Evolutionary conservation across 371 early-diverging fungal species (phyloP), one percentile per base, ranked within the genome.

Genomic region (Actinomortierella wolfii): DNA sequence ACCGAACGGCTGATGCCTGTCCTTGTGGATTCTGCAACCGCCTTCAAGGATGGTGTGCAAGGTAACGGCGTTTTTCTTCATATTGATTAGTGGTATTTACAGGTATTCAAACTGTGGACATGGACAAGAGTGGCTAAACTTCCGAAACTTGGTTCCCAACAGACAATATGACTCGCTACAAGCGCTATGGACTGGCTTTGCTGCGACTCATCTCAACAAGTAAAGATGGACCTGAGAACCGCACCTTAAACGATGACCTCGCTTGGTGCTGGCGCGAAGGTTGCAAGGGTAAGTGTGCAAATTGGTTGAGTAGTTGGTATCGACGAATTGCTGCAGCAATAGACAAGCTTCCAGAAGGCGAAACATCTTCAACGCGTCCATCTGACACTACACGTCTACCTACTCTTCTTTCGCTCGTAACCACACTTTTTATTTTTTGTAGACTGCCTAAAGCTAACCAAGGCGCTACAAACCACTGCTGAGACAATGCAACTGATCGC

Each of bases 211-310:
- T 79, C 15, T 76, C 78, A 17, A 76, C 68, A 15, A 54, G 69
- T 1, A 67, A 76, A 41, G 65, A 63, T 44, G 67, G 76, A 2
- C 57, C 57, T 17, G 69, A 67, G 54, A 61, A 62, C 25, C 70
- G 67, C 43, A 68, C 67, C 18, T 45, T 70, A 18, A 79, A 79
- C 43, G 80, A 78, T 21, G 78, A 76, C 26, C 61, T 75, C 6
- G 76, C 76, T 15, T 79, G 80, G 80, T 79, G 80, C 57, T 79
- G 77, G 75, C 68, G 77, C 25, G 80, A 79, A 25, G 76, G 69
- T 17, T 79, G 80, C 56, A 46, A 50, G 47, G 78, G 80, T 78
- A 68, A 51, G 25, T 18, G 0, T 17, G 34, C 39, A 11, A 4
- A 6, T 34, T 11, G 4, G 34, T 11, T 34, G 34, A 11, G 34